These are phyloP conservation scores for Bathelium albidoporum DNA, from an alignment of 495 filamentous ascomycete genomes.

Conservation along the genomic window DNA sequence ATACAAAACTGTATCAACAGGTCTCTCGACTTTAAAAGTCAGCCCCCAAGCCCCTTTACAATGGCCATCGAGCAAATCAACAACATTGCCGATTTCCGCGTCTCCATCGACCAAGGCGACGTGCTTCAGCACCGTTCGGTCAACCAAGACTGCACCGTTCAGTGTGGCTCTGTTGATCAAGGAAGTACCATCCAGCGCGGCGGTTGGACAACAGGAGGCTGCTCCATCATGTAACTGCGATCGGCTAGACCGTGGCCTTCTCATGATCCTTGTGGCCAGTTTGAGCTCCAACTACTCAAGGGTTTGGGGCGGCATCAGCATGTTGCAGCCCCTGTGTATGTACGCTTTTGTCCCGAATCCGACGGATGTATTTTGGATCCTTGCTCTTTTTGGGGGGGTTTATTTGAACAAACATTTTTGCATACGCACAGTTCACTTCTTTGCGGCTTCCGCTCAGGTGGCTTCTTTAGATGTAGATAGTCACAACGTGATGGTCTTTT, in stretches of 20 bases:
- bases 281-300: not conserved
- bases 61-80: not conserved
- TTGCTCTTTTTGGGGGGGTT: too few species aligned
- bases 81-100: not conserved
- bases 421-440: not conserved
- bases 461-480: not conserved
- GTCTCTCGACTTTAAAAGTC: not conserved
- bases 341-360: too few species aligned
- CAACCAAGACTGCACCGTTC: not conserved
- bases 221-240: not conserved
- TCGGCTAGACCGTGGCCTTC: not conserved
- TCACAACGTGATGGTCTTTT: conserved; percentile 5
- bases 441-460: not conserved
- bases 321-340: too few species aligned
- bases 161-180: not conserved
- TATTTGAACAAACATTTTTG: too few species aligned
- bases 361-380: too few species aligned
- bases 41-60: not conserved
- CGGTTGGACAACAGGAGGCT: not conserved
- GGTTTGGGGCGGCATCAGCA: not conserved
- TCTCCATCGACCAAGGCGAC: too few species aligned
- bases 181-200: not conserved
- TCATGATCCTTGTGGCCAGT: not conserved
- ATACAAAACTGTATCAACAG: not conserved
- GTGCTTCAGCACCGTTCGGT: not conserved